Base-by-base conservation (phyloP, 2,329 filamentous ascomycete genomes). In the Pyricularia pennisetigena region DNA sequence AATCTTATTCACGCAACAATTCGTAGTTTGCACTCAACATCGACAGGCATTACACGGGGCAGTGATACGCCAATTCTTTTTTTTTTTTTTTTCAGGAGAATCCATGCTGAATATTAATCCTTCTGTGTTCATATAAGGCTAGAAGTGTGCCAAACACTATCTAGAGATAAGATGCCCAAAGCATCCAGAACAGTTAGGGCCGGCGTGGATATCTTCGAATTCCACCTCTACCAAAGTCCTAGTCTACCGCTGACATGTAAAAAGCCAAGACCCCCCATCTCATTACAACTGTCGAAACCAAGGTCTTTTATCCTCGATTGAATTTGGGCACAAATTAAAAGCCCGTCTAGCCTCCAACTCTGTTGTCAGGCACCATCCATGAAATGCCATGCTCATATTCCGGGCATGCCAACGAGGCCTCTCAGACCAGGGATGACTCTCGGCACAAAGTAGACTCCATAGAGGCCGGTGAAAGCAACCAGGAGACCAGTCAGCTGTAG, bases 401-500 rank as follows among this genome's bases (percentile, higher is more conserved):
- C 84, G 0, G 84, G 85, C 59, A 86, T 69, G 0, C 85, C 85
- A 59, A 86, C 68, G 2, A 84, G 65, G 10, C 76, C 73, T 26
- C 85, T 76, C 41, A 85, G 16, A 0, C 73, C 78, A 1, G 84
- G 84, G 30, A 84, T 75, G 69, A 82, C 82, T 9, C 85, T 78
- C 20, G 85, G 85, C 14, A 86, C 75, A 41, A 85, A 76, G 69
- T 87, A 87, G 8, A 85, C 78, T 24, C 73, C 69, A 68, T 85
- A 87, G 54, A 85, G 78, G 0, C 79, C 83, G 4, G 76, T 63
- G 2, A 79, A 68, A 1, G 85, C 83, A 7, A 83, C 80, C 24
- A 85, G 69, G 24, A 87, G 80, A 24, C 85, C 85, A 61, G 84
- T 86, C 73, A 86, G 73, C 85, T 67, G 8, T n/a, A 20, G 16